These are phyloP conservation scores for Zopfochytrium polystomum DNA, from an alignment of 371 early-diverging fungal genomes.

Conservation along the genomic window DNA sequence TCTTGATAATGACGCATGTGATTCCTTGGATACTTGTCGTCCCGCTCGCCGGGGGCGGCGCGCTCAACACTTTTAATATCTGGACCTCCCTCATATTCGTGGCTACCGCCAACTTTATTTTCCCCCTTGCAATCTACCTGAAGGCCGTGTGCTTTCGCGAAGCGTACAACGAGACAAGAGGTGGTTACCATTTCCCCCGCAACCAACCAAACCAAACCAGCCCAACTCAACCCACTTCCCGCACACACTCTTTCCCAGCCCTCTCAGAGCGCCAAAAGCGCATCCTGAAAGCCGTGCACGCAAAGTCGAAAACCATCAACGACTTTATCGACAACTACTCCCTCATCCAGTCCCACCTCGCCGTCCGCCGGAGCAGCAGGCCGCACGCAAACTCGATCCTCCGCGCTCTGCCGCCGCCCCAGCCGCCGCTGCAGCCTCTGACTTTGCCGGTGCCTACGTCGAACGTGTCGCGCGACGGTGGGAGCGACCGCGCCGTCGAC, in stretches of 20 bases:
- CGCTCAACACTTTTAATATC: slow-evolving; percentile 44
- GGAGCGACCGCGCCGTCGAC: neutral
- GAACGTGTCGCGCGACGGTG: neutral
- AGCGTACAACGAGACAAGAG: slow-evolving; percentile 40
- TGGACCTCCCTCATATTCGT: slow-evolving; percentile 58
- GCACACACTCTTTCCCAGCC: slow-evolving; percentile 16
- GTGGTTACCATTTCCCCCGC: slow-evolving; percentile 23
- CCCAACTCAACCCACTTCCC: neutral
- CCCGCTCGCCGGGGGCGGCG: slow-evolving; percentile 47
- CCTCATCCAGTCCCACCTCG: slow-evolving; percentile 4
- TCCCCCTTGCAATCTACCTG: slow-evolving; percentile 72
- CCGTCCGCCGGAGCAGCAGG: too few species aligned
- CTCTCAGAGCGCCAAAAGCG: slow-evolving; percentile 38
- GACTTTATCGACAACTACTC: slow-evolving; percentile 38
- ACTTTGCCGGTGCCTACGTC: neutral
- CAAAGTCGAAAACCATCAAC: slow-evolving; percentile 41
- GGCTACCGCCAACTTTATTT: slow-evolving; percentile 70
- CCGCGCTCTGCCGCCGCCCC: neutral
- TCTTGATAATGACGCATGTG: slow-evolving; percentile 57
- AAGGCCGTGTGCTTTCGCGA: slow-evolving; percentile 39
- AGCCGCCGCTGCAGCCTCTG: neutral
- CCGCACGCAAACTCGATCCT: slow-evolving; percentile 5
- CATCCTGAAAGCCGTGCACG: slow-evolving; percentile 45
- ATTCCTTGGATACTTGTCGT: slow-evolving; percentile 69
- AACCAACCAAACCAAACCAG: neutral